Conservation (phyloP, 2,329 filamentous ascomycete genomes). For the Rachicladosporium sp. region DNA sequence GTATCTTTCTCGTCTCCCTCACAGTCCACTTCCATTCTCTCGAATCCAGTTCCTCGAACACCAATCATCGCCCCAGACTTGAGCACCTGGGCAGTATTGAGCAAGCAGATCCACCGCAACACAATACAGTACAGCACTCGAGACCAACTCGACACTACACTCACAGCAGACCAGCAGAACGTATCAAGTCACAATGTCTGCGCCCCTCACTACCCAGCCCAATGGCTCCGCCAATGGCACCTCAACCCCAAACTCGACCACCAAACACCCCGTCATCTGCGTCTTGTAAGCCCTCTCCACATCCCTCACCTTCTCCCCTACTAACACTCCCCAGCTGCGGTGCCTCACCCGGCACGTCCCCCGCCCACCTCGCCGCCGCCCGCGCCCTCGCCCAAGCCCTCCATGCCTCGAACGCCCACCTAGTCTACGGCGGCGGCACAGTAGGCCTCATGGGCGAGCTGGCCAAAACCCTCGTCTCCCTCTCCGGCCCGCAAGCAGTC, state of each 20-base stretch:
- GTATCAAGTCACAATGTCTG: too few relatives aligned
- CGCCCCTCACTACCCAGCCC: too few relatives aligned
- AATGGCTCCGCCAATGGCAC: constrained; percentile 2
- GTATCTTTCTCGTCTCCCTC: constrained; percentile 22
- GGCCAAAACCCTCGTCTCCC: constrained; percentile 69
- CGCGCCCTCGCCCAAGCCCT: constrained; percentile 61
- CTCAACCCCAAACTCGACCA: constrained; percentile 5
- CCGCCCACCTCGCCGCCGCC: constrained; percentile 66
- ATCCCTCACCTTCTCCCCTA: not conserved
- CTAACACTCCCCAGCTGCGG: constrained; percentile 52
- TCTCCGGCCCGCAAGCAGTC: constrained; percentile 68
- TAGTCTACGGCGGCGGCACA: constrained; percentile 93
- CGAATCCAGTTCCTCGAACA: too few relatives aligned
- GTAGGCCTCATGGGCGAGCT: constrained; percentile 92
- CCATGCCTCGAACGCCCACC: constrained; percentile 61
- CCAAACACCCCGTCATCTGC: constrained; percentile 57
- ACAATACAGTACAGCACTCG: too few relatives aligned
- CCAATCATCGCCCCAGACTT: too few relatives aligned
- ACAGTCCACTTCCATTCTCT: too few relatives aligned
- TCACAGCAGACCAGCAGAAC: too few relatives aligned
- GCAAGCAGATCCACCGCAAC: too few relatives aligned
- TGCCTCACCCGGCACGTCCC: constrained; percentile 58
- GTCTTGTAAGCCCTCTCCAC: constrained; percentile 53
- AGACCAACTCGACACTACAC: too few relatives aligned
- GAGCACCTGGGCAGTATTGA: too few relatives aligned